Percentiles rank a stretch among this genome's conserved stretches.
phyloP scores from a whole-genome alignment of 352 stramenopile genomes.

The Aphanomyces cochlioides region DNA sequence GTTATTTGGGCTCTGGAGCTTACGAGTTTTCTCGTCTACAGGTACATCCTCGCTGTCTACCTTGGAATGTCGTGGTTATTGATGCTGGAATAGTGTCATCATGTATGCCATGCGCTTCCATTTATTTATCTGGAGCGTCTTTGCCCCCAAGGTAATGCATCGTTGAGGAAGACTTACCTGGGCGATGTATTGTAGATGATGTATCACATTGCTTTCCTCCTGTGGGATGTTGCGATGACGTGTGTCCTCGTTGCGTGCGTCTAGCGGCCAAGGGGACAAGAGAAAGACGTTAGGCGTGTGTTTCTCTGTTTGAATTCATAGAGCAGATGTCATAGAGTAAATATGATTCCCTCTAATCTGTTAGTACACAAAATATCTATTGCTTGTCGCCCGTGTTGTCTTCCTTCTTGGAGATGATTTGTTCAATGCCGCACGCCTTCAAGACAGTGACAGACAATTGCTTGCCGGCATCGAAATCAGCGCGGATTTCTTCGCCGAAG shows the following conservation, averaged over 20 bases:
- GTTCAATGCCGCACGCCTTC: constrained; percentile 96
- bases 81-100: constrained; percentile 45
- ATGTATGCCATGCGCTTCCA: constrained; percentile 88
- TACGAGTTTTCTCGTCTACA: constrained; percentile 15
- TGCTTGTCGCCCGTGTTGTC: constrained; percentile 43
- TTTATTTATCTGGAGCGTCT: constrained; percentile 90
- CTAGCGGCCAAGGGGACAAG: too few relatives aligned
- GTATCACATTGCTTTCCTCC: constrained; percentile 16
- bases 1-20: constrained; percentile 14
- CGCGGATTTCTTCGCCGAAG: constrained; percentile 95
- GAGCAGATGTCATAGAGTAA: neutral
- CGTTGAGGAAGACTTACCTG: neutral
- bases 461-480: constrained; percentile 95
- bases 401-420: constrained; percentile 98
- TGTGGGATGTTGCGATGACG: neutral
- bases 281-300: too few relatives aligned
- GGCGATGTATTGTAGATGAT: constrained; percentile 18
- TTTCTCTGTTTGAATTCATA: neutral
- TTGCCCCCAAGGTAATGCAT: constrained; percentile 65
- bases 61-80: neutral
- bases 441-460: constrained; percentile 95
- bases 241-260: neutral
- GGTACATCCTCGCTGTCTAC: neutral
- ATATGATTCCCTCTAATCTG: constrained; percentile 17
- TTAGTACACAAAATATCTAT: constrained; percentile 17